A percentile compares a stretch with the other conserved stretches of the same genome.
These are phyloP conservation scores for Podosphaera xanthii DNA, from an alignment of 2,329 filamentous ascomycete genomes.

Conservation along the genomic window DNA sequence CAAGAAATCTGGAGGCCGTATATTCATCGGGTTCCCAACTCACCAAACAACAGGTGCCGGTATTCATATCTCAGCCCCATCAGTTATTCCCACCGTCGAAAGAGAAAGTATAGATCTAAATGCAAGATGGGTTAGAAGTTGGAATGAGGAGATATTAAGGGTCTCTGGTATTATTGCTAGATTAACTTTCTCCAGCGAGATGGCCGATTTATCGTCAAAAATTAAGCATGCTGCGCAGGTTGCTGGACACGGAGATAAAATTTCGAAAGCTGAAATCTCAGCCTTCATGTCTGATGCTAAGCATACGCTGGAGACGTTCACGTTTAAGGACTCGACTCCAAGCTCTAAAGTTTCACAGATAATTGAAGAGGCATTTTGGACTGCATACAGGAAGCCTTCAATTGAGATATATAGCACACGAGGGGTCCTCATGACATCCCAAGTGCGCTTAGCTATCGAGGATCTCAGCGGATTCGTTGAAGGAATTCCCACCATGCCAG, in stretches of 20 bases:
- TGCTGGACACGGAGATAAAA: slow-evolving; percentile 22
- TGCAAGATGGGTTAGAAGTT: slow-evolving; percentile 77
- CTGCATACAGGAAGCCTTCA: slow-evolving; percentile 54
- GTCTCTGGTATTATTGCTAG: slow-evolving; percentile 78
- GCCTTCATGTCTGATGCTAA: slow-evolving; percentile 55
- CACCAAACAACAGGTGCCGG: slow-evolving; percentile 89
- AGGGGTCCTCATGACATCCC: slow-evolving; percentile 64
- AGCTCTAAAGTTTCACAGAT: slow-evolving; percentile 62
- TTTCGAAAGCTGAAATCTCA: slow-evolving; percentile 39
- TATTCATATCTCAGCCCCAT: slow-evolving; percentile 85
- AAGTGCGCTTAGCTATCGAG: slow-evolving; percentile 54
- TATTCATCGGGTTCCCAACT: slow-evolving; percentile 95
- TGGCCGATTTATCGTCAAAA: slow-evolving; percentile 48
- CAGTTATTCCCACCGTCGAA: slow-evolving; percentile 91
- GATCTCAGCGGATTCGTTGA: slow-evolving; percentile 53
- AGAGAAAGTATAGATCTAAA: slow-evolving; percentile 93
- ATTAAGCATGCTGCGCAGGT: slow-evolving; percentile 25
- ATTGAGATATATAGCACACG: slow-evolving; percentile 78
- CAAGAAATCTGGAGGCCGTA: slow-evolving; percentile 57
- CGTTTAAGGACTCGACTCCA: slow-evolving; percentile 74
- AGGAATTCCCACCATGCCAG: slow-evolving; percentile 67
- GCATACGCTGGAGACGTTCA: slow-evolving; percentile 71
- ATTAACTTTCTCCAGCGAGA: slow-evolving; percentile 71
- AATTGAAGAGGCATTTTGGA: slow-evolving; percentile 94
- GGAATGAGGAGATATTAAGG: slow-evolving; percentile 85